Evolutionary conservation across 208 protist species (phyloP).

Genomic region (Acanthamoeba castellanii): DNA sequence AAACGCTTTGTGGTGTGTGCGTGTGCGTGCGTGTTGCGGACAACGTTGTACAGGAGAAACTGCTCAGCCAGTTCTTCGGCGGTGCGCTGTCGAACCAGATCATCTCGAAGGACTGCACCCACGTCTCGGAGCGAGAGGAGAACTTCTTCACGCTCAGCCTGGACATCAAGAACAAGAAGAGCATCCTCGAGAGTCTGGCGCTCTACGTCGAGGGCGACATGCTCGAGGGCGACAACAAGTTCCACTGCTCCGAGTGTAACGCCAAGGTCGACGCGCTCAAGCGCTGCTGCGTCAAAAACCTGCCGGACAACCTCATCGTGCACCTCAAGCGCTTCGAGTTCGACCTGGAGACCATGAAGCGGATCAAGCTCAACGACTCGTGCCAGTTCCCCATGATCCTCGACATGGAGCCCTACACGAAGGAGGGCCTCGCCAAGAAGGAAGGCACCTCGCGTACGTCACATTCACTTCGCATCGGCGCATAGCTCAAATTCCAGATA

Average conservation of each 20-base stretch:
- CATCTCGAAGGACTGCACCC: slow-evolving; percentile 85
- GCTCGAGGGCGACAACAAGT: slow-evolving; percentile 88
- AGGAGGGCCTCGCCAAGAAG: slow-evolving; percentile 72
- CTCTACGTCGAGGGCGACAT: slow-evolving; percentile 86
- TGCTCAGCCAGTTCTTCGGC: slow-evolving; percentile 83
- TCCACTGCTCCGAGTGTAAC: slow-evolving; percentile 85
- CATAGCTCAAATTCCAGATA: neutral
- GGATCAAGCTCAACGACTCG: slow-evolving; percentile 84
- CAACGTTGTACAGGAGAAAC: slow-evolving; percentile 44
- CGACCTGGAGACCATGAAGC: slow-evolving; percentile 70
- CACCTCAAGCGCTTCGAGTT: slow-evolving; percentile 88
- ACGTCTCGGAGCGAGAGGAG: slow-evolving; percentile 85
- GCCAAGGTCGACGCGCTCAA: slow-evolving; percentile 78
- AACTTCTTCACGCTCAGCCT: slow-evolving; percentile 78
- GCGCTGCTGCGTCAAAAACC: slow-evolving; percentile 75
- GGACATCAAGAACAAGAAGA: slow-evolving; percentile 86
- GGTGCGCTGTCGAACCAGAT: slow-evolving; percentile 85
- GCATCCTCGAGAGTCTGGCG: slow-evolving; percentile 82
- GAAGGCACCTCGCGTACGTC: neutral
- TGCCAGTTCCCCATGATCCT: slow-evolving; percentile 88
- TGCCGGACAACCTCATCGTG: slow-evolving; percentile 86
- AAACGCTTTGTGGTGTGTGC: neutral
- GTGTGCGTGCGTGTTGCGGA: neutral
- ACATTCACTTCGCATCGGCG: no score
- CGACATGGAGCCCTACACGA: slow-evolving; percentile 85